phyloP scores from a whole-genome alignment of 140 eudicot genomes.

The Ambrosia hybrid region DNA sequence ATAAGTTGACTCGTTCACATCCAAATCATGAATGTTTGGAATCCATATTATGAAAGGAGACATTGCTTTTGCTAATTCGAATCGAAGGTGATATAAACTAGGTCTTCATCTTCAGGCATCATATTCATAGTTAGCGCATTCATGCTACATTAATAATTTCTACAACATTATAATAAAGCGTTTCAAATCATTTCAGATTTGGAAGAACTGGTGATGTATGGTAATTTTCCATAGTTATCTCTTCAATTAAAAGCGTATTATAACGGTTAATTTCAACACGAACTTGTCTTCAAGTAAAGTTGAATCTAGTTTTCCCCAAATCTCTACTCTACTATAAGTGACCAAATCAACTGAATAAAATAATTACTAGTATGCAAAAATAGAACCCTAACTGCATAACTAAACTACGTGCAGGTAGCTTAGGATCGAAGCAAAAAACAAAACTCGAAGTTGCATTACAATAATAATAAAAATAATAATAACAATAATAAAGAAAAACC shows the following conservation, averaged over 20 bases:
- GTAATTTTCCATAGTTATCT: not conserved
- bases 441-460: slow-evolving; percentile 16
- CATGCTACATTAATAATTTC: not conserved
- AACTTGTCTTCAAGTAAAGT: slow-evolving; percentile 1
- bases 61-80: too few species aligned
- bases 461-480: too few species aligned
- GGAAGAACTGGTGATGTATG: not conserved
- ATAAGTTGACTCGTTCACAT: too few species aligned
- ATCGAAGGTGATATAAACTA: too few species aligned
- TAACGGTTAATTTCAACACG: not conserved
- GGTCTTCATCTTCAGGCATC: too few species aligned
- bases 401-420: not conserved
- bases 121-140: too few species aligned
- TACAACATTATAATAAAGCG: slow-evolving; percentile 1
- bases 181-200: slow-evolving; percentile 23
- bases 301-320: slow-evolving; percentile 25
- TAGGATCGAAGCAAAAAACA: slow-evolving; percentile 22
- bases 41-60: too few species aligned
- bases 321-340: not conserved
- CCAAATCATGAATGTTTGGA: too few species aligned
- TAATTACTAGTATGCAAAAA: not conserved
- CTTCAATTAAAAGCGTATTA: not conserved
- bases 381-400: not conserved
- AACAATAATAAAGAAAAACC: slow-evolving; percentile 45
- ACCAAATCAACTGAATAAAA: slow-evolving; percentile 18